phyloP scores from a whole-genome alignment of 2,329 filamentous ascomycete species.

The Diaporthe vaccinii region DNA sequence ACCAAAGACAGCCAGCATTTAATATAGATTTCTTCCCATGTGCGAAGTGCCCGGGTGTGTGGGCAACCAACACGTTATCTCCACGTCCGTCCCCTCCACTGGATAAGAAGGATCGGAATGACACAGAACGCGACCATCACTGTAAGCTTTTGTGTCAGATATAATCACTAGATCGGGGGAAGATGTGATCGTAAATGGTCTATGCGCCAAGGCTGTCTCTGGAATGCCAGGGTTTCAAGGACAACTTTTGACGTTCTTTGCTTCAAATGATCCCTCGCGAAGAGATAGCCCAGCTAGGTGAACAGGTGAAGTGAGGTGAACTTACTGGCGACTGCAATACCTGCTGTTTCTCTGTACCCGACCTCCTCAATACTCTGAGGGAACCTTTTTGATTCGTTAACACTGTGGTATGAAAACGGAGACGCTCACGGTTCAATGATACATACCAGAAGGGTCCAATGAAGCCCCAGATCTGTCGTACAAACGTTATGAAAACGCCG shows the following conservation, averaged over 20 bases:
- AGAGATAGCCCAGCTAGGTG: background rate
- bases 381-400: slow-evolving; percentile 47
- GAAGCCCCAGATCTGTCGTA: slow-evolving; percentile 68
- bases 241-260: background rate
- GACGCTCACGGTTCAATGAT: background rate
- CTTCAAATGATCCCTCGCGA: too few relatives aligned
- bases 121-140: slow-evolving; percentile 48
- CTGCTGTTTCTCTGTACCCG: slow-evolving; percentile 51
- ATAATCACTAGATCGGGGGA: background rate
- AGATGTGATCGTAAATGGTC: background rate
- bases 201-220: background rate
- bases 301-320: background rate
- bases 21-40: background rate
- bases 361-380: slow-evolving; percentile 54
- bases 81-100: slow-evolving; percentile 42
- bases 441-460: slow-evolving; percentile 55
- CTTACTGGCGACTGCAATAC: slow-evolving; percentile 49
- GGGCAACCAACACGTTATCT: background rate
- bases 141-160: background rate
- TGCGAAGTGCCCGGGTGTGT: background rate
- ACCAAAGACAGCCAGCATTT: background rate
- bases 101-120: slow-evolving; percentile 41
- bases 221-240: background rate
- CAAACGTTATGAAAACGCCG: slow-evolving; percentile 70
- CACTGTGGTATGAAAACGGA: background rate